Base-by-base conservation (phyloP, 768 basidiomycete species). In the Imleria badia region DNA sequence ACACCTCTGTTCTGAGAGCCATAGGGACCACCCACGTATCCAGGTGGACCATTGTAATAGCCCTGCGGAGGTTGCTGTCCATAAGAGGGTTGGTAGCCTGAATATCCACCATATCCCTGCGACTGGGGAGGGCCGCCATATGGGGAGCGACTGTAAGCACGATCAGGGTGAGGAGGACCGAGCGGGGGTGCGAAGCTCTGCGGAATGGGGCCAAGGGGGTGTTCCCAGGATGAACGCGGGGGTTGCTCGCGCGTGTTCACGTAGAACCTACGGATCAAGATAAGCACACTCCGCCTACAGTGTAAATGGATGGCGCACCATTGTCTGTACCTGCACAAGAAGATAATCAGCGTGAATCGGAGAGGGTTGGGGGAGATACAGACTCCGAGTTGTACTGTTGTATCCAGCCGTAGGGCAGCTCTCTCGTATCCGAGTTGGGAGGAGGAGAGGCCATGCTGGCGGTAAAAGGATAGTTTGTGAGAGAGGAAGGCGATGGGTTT, bases 351-450 rank as follows among this genome's bases (percentile, higher is more conserved):
- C 9, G 51, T 50, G 45, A 51, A 66, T 68, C 64, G 49, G 15
- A 39, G 45, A 63, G 52, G n/a, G 44, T 10, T 29, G 41, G 5
- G 12, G 19, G 19, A 52, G 50, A 36, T 55, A 78, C 84, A 45
- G 63, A 89, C 89, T 83, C 85, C 50, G 65, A 44, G 60, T 91
- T 87, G 62, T 76, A 91, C 61, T 88, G 85, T 17, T 78, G 71
- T 17, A 81, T 73, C 87, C 87, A 91, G 36, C 89, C 89, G 1
- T 72, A 72, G 11, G 88, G 88, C 1, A 90, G 76, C 5, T 75
- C 72, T 49, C 88, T 79, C 13, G 70, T 66, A 65, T 90, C 88
- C n/a, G 79, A 79, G 67, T 71, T 72, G 45, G 73, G 69, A 41
- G 81, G 75, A 52, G 79, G 77, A 52, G 75, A 70, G 49, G 76